Percentiles rank a stretch among this genome's conserved stretches.
Conservation (phyloP, 2,329 filamentous ascomycete species). For the Diplodia mutila region DNA sequence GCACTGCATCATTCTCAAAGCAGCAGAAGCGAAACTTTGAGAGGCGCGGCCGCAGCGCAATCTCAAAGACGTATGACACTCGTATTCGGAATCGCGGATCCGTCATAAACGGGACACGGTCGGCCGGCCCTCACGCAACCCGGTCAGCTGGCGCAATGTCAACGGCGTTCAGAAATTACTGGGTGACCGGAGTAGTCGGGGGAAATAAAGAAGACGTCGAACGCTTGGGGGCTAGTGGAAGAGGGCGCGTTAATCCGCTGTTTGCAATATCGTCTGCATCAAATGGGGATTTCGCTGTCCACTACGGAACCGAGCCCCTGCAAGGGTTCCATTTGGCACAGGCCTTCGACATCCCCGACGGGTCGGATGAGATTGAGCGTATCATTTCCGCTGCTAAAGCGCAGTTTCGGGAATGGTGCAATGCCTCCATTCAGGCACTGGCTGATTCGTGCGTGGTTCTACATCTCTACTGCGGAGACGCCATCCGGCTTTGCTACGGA, state of each 20-base stretch:
- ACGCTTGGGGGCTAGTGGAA: constrained; percentile 23
- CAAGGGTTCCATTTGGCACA: constrained; percentile 61
- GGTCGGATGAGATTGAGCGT: not conserved
- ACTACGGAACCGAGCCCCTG: constrained; percentile 57
- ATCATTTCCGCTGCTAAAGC: constrained; percentile 43
- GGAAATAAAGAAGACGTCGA: constrained; percentile 26
- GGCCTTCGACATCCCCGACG: constrained; percentile 24
- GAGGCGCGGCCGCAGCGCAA: not conserved
- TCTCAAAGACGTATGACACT: not conserved
- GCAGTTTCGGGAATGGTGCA: constrained; percentile 55
- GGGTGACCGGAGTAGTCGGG: constrained; percentile 34
- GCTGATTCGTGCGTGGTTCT: constrained; percentile 41
- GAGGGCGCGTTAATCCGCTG: constrained; percentile 43
- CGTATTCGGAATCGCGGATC: not conserved
- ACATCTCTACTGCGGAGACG: constrained; percentile 55
- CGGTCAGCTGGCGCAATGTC: not conserved
- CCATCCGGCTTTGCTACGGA: constrained; percentile 56
- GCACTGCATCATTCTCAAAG: not conserved
- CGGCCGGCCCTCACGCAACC: not conserved
- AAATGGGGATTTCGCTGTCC: constrained; percentile 44
- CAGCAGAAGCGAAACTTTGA: not conserved
- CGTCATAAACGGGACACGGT: not conserved
- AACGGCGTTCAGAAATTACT: constrained; percentile 33
- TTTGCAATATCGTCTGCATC: constrained; percentile 44
- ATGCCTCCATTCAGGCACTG: constrained; percentile 43